Conservation (phyloP, 1,284 basidiomycete species). For the Ustilago shanxiensis region DNA sequence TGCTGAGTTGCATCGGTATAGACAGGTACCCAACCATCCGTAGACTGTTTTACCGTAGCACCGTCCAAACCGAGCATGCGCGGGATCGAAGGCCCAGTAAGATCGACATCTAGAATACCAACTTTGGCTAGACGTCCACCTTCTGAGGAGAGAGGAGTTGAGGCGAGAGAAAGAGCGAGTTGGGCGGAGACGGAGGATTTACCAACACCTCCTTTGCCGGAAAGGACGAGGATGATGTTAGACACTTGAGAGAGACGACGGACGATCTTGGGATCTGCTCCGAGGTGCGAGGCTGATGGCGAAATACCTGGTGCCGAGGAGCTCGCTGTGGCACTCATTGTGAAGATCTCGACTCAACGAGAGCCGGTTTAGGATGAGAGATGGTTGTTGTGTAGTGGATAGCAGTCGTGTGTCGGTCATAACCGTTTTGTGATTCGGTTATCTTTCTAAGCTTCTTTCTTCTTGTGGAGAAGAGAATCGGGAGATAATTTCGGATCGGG, state of each 20-base stretch:
- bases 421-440: slow-evolving; percentile 8
- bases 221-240: slow-evolving; percentile 91
- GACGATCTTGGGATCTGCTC: slow-evolving; percentile 62
- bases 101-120: slow-evolving; percentile 93
- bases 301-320: slow-evolving; percentile 12
- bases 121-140: slow-evolving; percentile 71
- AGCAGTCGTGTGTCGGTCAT: slow-evolving; percentile 17
- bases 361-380: not conserved
- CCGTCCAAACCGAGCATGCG: slow-evolving; percentile 96
- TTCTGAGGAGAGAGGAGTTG: slow-evolving; percentile 13
- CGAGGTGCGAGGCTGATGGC: slow-evolving; percentile 49
- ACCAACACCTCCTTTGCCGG: slow-evolving; percentile 97
- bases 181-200: slow-evolving; percentile 96
- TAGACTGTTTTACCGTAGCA: slow-evolving; percentile 80
- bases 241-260: slow-evolving; percentile 75
- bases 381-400: not conserved
- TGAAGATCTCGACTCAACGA: not conserved
- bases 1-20: slow-evolving; percentile 75
- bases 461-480: slow-evolving; percentile 5
- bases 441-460: slow-evolving; percentile 18
- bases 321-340: slow-evolving; percentile 24
- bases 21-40: slow-evolving; percentile 97
- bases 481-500: not conserved
- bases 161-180: slow-evolving; percentile 81
- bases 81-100: slow-evolving; percentile 96